Percentiles rank a stretch among this genome's conserved stretches.
phyloP scores from a whole-genome alignment of 306 rosid species.

The Cucurbita maxima region DNA sequence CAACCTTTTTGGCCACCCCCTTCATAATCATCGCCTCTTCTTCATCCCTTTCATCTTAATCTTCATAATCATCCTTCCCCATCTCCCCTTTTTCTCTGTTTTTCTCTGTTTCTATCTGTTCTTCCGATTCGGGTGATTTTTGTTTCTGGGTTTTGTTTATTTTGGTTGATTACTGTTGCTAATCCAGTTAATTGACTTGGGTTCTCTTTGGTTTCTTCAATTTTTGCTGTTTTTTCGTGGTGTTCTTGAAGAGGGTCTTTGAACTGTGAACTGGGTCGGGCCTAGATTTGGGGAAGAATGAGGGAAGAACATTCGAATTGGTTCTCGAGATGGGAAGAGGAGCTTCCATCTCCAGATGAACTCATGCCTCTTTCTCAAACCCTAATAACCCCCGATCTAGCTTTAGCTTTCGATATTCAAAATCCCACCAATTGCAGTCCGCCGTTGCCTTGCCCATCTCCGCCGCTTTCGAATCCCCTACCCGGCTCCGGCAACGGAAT shows the following conservation, averaged over 20 bases:
- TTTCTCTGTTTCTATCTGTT: neutral
- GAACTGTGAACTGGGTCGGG: slow-evolving; percentile 4
- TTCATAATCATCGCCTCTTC: neutral
- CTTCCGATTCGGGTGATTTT: neutral
- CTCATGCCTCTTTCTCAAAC: slow-evolving; percentile 91
- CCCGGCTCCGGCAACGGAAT: slow-evolving; percentile 19
- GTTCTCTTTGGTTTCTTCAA: neutral
- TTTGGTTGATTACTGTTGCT: neutral
- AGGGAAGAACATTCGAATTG: slow-evolving; percentile 85
- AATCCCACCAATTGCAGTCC: slow-evolving; percentile 24
- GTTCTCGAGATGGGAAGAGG: slow-evolving; percentile 82
- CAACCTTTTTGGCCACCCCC: slow-evolving; percentile 5
- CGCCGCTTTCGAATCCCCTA: slow-evolving; percentile 13
- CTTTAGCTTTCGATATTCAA: slow-evolving; percentile 71
- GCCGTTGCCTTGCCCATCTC: slow-evolving; percentile 12
- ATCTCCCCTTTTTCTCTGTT: neutral
- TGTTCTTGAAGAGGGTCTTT: neutral
- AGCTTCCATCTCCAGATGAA: slow-evolving; percentile 65
- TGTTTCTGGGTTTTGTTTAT: neutral
- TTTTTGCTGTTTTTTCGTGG: neutral
- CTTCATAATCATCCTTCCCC: neutral
- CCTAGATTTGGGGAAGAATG: slow-evolving; percentile 28
- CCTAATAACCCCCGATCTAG: slow-evolving; percentile 93
- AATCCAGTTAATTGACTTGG: neutral
- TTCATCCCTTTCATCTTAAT: neutral